A percentile compares a stretch with the other conserved stretches of the same genome.
Conservation (phyloP, 345 rosid species). For the Gossypium rotundifolium region DNA sequence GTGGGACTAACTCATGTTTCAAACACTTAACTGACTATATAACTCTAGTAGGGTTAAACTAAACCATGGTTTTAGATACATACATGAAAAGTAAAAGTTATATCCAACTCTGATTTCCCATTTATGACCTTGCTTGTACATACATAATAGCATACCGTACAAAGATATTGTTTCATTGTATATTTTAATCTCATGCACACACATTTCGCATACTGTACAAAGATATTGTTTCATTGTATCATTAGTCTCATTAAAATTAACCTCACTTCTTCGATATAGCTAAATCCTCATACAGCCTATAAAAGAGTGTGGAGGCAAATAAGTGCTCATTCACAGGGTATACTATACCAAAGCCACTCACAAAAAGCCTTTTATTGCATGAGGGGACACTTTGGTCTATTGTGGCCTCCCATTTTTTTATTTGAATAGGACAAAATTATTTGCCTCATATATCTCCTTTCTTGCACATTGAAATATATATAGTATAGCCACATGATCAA, state of each 20-base stretch:
- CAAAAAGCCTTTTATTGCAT: slow-evolving; percentile 6
- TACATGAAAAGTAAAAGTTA: background rate
- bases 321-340: background rate
- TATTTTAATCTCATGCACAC: no score
- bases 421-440: slow-evolving; percentile 10
- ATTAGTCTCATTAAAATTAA: background rate
- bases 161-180: no score
- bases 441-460: background rate
- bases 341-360: slow-evolving; percentile 7
- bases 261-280: background rate
- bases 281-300: background rate
- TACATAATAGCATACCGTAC: no score
- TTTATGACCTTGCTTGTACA: slow-evolving; percentile 1
- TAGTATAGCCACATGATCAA: background rate
- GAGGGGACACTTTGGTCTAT: slow-evolving; percentile 15
- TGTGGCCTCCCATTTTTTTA: slow-evolving; percentile 7
- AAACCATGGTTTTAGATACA: slow-evolving; percentile 6
- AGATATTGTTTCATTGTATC: no score
- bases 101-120: background rate
- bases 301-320: background rate
- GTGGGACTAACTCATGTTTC: slow-evolving; percentile 1
- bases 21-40: background rate
- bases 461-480: background rate
- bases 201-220: no score
- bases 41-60: background rate